Evolutionary conservation across 129 eudicot species (phyloP), one percentile per base, ranked within the genome.

Genomic region (Logfia minima): DNA sequence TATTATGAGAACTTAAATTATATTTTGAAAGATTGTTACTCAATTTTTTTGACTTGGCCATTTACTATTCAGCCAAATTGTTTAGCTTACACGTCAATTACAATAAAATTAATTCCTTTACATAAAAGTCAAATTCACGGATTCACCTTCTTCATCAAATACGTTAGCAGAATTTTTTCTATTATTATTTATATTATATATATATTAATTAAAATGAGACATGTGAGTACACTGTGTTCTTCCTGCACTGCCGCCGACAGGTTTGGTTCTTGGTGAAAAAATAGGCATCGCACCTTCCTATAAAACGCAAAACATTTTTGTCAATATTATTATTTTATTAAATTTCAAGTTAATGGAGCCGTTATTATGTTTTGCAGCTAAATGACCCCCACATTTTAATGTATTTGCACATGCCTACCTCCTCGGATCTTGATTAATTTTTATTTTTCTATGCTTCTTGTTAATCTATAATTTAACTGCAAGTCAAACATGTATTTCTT

Each of bases 201-300:
- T n/a, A n/a, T n/a, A n/a, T n/a, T n/a, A n/a, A 56, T n/a, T n/a
- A 18, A 56, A 19, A 17, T 56, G 23, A 56, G 7, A 17, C 62
- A 56, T 56, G 24, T n/a, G 24, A 56, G 26, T 1, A 58, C 26
- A 1, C 1, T 58, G 29, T 59, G 64, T 59, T 58, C 26, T 19
- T 58, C 63, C 63, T 58, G 63, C 19, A 14, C 26, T 75, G 70
- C 70, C 79, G 69, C 82, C 82, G 71, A 71, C 82, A 79, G 52
- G 65, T 70, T 79, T 60, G 71, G 82, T 70, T 71, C 65, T 79
- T 70, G 72, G 77, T 70, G n/a, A 48, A 34, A 56, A 78, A 56
- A 70, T 69, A 78, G 61, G 52, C 81, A 58, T 78, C 66, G 45
- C 75, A 69, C 70, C 76, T 78, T 78, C 78, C 70, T 16, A 41